Conservation (phyloP, 1,284 basidiomycete genomes). For the Cryptococcus amylolentus region DNA sequence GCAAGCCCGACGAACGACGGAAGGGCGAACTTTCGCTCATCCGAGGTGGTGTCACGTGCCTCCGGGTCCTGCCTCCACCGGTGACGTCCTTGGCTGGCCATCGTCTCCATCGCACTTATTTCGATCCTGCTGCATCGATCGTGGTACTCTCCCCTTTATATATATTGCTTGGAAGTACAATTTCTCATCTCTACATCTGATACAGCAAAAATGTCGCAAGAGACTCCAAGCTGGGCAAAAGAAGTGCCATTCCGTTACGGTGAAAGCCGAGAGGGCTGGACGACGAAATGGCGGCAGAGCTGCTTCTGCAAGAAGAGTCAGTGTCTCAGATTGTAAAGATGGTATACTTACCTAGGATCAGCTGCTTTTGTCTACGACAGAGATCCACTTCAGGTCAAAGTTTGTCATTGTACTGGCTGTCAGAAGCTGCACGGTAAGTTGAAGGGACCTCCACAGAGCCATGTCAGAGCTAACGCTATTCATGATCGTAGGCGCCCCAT, state of each 20-base stretch:
- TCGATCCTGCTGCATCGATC: no score
- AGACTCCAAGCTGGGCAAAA: slow-evolving; percentile 21
- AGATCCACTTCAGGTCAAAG: slow-evolving; percentile 26
- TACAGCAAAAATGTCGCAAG: not conserved
- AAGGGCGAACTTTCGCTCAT: no score
- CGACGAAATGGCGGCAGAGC: slow-evolving; percentile 29
- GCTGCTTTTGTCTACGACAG: slow-evolving; percentile 28
- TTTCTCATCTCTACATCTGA: not conserved
- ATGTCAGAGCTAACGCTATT: not conserved
- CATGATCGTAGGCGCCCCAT: slow-evolving; percentile 22
- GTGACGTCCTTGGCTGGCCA: no score
- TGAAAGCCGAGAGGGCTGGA: slow-evolving; percentile 25
- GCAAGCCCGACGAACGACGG: no score
- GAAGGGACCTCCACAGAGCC: not conserved
- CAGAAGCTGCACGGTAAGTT: slow-evolving; percentile 34
- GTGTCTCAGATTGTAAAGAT: not conserved
- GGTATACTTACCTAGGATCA: not conserved
- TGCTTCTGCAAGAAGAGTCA: slow-evolving; percentile 39
- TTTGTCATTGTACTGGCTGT: slow-evolving; percentile 39
- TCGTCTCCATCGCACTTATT: no score
- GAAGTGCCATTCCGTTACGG: slow-evolving; percentile 23
- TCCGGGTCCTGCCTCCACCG: no score
- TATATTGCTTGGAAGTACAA: not conserved
- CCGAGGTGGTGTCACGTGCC: no score
- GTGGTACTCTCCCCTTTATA: not conserved